A percentile compares a stretch with the other conserved stretches of the same genome.
Conservation (phyloP, 805 yeast species). For the Sugiyamaella valdiviana region DNA sequence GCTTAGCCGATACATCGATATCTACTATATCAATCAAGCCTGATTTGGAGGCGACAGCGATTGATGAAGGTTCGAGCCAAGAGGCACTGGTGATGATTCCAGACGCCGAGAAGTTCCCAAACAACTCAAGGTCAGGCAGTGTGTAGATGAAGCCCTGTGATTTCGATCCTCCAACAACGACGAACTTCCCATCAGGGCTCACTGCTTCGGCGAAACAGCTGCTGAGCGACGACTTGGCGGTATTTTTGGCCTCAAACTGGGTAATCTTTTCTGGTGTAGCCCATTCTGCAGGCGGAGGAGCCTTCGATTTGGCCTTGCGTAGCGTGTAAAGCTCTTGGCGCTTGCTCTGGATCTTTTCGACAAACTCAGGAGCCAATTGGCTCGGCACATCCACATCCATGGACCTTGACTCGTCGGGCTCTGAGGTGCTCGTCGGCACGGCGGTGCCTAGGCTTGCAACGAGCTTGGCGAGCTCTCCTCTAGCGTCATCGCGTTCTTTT, state of each 20-base stretch:
- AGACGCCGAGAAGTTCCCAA: slow-evolving; percentile 6
- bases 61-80: slow-evolving; percentile 7
- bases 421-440: slow-evolving; percentile 2
- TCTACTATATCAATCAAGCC: slow-evolving; percentile 15
- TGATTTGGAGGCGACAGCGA: slow-evolving; percentile 16
- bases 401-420: not conserved
- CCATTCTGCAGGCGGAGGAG: slow-evolving; percentile 8
- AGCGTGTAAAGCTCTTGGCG: not conserved
- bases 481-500: slow-evolving; percentile 71
- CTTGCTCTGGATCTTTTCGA: not conserved
- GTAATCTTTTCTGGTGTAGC: slow-evolving; percentile 7
- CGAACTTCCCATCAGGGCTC: not conserved
- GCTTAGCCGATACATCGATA: not conserved
- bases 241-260: slow-evolving; percentile 3
- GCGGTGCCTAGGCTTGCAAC: slow-evolving; percentile 21
- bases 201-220: slow-evolving; percentile 11
- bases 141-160: slow-evolving; percentile 16
- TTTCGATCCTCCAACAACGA: slow-evolving; percentile 22
- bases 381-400: slow-evolving; percentile 3
- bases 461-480: slow-evolving; percentile 54
- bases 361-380: not conserved
- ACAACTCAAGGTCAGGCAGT: not conserved
- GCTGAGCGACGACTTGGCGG: slow-evolving; percentile 19
- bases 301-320: slow-evolving; percentile 13
- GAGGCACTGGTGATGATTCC: slow-evolving; percentile 16